A percentile compares a stretch with the other conserved stretches of the same genome.
Evolutionary conservation across 257 asterid species (phyloP).

Genomic region (Nicotiana benthamiana): DNA sequence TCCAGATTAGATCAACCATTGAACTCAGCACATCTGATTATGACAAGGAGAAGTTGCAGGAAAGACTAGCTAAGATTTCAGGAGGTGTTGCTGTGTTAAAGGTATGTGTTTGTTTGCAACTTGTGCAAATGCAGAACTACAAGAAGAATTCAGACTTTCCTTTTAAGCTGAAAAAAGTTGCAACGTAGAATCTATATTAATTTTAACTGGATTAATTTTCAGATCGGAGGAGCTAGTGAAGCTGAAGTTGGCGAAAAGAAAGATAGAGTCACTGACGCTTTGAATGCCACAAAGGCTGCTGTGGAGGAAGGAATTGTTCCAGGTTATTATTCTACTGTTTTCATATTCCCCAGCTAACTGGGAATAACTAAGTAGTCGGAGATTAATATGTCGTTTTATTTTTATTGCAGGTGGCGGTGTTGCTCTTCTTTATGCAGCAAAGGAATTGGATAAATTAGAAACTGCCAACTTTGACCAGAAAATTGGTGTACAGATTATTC

Average conservation of each 20-base stretch:
- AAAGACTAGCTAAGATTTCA: constrained; percentile 86
- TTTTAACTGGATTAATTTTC: background rate
- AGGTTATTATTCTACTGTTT: constrained; percentile 25
- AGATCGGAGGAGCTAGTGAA: constrained; percentile 99
- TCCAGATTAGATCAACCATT: constrained; percentile 67
- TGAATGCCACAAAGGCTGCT: constrained; percentile 96
- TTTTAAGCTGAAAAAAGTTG: background rate
- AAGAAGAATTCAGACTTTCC: background rate
- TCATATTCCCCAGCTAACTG: background rate
- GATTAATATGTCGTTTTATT: background rate
- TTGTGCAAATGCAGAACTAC: background rate
- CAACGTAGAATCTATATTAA: background rate
- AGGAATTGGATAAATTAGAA: constrained; percentile 60
- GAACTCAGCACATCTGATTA: constrained; percentile 83
- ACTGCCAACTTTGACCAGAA: constrained; percentile 90
- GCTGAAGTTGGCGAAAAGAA: constrained; percentile 91
- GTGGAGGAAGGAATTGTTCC: constrained; percentile 97
- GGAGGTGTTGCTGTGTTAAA: constrained; percentile 97
- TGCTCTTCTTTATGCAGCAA: constrained; percentile 77
- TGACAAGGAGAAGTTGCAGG: constrained; percentile 92
- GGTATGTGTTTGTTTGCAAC: constrained; percentile 27
- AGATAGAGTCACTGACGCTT: constrained; percentile 90
- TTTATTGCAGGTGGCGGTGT: constrained; percentile 70
- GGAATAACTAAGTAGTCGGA: background rate
- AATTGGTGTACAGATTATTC: constrained; percentile 90